Evolutionary conservation across 805 yeast species (phyloP), one percentile per base, ranked within the genome.

Genomic region (Ogataea wickerhamii): DNA sequence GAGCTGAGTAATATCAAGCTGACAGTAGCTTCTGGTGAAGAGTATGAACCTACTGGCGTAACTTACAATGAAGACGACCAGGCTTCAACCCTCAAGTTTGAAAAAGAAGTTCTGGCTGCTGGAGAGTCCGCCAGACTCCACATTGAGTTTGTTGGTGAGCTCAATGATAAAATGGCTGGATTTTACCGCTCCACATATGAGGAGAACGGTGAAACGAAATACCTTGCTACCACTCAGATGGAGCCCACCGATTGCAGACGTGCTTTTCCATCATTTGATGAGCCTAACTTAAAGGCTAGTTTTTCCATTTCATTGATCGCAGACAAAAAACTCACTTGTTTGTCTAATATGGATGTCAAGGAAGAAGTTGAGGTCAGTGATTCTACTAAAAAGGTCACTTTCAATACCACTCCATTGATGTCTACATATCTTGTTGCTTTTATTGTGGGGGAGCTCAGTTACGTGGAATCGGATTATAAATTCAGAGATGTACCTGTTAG

Each of bases 221-320:
- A 54, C 42, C 67, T 74, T 66, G 67, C 74, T 14, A 68, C 77
- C n/a, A 76, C 82, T 18, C 82, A 76, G 53, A 74, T 76, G 55
- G 82, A 76, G 55, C 76, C 82, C 33, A 74, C 80, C 6, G 80
- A 74, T 47, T 78, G 79, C 38, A 66, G 82, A 59, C 64, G 77
- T 45, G 76, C 79, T 6, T 76, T 76, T 56, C 82, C 82, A 10
- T 73, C 76, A 48, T 57, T 74, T 40, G 81, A 76, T 52, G 80
- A 76, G 56, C 81, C 82, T 11, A 69, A 66, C 36, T 56, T 72
- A 38, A 76, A 74, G 56, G 82, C 83, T 20, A 71, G 76, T 6
- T 73, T 82, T 53, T 53, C 66, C 18, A 72, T 84, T 28, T 61
- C 63, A 12, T 49, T 67, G 5, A 56, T 66, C 21, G 60, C 60